These are phyloP conservation scores for Trapa incisa DNA, from an alignment of 345 rosid genomes.

Conservation along the genomic window DNA sequence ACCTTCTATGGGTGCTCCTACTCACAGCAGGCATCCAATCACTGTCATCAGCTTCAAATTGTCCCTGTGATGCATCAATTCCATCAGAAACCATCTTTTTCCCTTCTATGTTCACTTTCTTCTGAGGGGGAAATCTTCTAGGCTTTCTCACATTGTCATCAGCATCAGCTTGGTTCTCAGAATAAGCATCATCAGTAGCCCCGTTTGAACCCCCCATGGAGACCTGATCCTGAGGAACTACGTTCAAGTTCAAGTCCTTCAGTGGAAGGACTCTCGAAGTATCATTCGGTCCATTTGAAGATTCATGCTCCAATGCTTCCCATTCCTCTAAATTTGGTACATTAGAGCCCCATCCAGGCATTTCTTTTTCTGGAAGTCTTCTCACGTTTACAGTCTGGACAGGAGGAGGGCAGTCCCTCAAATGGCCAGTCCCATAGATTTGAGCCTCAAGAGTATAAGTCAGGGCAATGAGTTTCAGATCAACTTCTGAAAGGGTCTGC, in stretches of 20 bases:
- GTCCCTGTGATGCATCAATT: constrained; percentile 78
- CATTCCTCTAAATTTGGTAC: constrained; percentile 86
- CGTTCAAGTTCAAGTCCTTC: constrained; percentile 55
- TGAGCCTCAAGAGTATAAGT: constrained; percentile 72
- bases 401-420: constrained; percentile 73
- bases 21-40: constrained; percentile 93
- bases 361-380: constrained; percentile 76
- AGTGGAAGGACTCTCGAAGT: constrained; percentile 62
- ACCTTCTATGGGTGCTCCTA: constrained; percentile 79
- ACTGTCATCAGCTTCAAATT: constrained; percentile 43
- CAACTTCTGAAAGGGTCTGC: constrained; percentile 83
- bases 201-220: constrained; percentile 36
- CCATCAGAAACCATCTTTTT: constrained; percentile 84
- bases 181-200: constrained; percentile 21
- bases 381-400: constrained; percentile 57
- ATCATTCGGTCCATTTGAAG: constrained; percentile 28
- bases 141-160: constrained; percentile 29
- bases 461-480: constrained; percentile 70
- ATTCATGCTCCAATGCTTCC: constrained; percentile 64
- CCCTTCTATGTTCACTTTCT: constrained; percentile 53
- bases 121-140: constrained; percentile 41
- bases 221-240: constrained; percentile 21
- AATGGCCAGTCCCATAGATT: constrained; percentile 59
- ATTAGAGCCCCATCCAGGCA: constrained; percentile 95
- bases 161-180: constrained; percentile 35